phyloP scores from a whole-genome alignment of 2,329 filamentous ascomycete genomes.

The Cercospora canescens region DNA sequence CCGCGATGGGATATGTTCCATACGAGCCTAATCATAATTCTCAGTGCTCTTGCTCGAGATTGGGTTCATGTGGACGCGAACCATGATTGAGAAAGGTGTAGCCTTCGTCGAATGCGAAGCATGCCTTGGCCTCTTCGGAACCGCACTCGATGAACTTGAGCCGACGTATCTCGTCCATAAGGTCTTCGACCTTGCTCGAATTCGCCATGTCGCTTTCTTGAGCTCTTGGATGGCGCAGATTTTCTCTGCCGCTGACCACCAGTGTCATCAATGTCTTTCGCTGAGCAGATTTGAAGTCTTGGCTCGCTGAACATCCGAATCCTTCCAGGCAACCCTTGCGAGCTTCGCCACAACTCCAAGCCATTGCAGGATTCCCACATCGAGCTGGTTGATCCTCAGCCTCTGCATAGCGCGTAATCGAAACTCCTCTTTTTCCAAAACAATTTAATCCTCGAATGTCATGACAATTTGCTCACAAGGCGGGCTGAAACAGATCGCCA shows the following conservation, averaged over 20 bases:
- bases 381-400: not conserved
- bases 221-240: not conserved
- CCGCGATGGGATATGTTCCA: constrained; percentile 68
- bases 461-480: not conserved
- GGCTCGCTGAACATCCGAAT: constrained; percentile 1
- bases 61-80: not conserved
- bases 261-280: not conserved
- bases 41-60: not conserved
- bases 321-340: constrained; percentile 1
- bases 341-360: constrained; percentile 3
- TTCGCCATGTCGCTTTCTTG: not conserved
- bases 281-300: not conserved
- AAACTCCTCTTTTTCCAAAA: not conserved
- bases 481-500: not conserved
- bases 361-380: not conserved
- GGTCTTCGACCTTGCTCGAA: not conserved
- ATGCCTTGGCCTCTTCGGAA: not conserved
- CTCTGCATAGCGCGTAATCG: not conserved
- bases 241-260: not conserved
- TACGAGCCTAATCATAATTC: constrained; percentile 64
- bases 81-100: constrained; percentile 8
- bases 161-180: not conserved
- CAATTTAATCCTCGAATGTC: not conserved
- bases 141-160: not conserved
- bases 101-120: constrained; percentile 3